phyloP scores from a whole-genome alignment of 2,329 filamentous ascomycete genomes.

The Penicillium hesseltinei region DNA sequence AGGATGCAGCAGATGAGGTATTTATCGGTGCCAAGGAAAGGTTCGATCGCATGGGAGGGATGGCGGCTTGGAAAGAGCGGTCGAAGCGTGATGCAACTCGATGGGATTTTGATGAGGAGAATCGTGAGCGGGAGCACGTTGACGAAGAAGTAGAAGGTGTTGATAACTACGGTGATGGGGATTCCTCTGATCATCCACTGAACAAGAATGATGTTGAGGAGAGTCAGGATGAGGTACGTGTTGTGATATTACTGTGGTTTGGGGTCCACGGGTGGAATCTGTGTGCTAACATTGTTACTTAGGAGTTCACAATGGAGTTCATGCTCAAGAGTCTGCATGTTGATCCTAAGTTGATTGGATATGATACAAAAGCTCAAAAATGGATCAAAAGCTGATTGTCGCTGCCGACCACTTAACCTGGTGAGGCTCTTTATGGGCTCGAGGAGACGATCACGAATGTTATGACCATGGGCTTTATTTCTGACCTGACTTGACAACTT shows the following conservation, averaged over 20 bases:
- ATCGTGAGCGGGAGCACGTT: slow-evolving; percentile 37
- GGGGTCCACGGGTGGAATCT: not conserved
- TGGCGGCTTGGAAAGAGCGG: slow-evolving; percentile 55
- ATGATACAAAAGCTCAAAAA: slow-evolving; percentile 55
- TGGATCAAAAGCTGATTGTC: slow-evolving; percentile 46
- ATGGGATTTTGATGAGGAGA: slow-evolving; percentile 36
- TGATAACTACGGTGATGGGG: slow-evolving; percentile 39
- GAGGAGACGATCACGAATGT: not conserved
- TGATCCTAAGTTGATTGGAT: slow-evolving; percentile 62
- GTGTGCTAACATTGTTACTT: slow-evolving; percentile 9
- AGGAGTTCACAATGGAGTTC: slow-evolving; percentile 68
- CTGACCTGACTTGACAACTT: not conserved
- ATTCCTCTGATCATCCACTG: slow-evolving; percentile 22
- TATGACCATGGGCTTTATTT: not conserved
- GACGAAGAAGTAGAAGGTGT: slow-evolving; percentile 31
- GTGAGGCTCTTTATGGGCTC: not conserved
- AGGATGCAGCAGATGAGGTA: slow-evolving; percentile 66
- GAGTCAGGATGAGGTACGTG: slow-evolving; percentile 35
- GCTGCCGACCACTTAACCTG: not conserved
- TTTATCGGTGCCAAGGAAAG: slow-evolving; percentile 61
- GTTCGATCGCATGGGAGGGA: slow-evolving; percentile 62
- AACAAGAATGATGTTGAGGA: slow-evolving; percentile 34
- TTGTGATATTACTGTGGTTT: not conserved
- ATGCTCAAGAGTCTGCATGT: slow-evolving; percentile 67
- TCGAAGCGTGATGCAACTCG: slow-evolving; percentile 48